Evolutionary conservation across 2,329 filamentous ascomycete species (phyloP).

Genomic region (Aspergillus versicolor): DNA sequence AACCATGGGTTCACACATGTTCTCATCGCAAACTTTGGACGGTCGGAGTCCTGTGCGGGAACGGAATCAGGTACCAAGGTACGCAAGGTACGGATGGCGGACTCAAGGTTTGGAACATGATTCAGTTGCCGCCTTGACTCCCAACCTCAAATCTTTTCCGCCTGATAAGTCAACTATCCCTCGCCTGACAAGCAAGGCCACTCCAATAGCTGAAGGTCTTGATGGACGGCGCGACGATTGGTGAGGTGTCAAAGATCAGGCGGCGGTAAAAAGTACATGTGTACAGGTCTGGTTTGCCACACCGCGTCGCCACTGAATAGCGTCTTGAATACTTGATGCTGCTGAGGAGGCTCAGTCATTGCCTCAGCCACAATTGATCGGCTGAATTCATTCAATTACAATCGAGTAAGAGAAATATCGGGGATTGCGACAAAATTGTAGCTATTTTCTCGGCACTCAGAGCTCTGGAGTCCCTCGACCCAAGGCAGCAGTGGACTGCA

Average conservation of each 20-base stretch:
- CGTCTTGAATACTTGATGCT: background rate
- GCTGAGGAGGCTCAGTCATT: background rate
- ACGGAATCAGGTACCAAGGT: background rate
- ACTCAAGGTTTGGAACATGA: background rate
- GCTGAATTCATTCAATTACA: background rate
- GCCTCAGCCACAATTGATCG: background rate
- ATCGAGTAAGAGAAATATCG: background rate
- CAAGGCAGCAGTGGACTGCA: background rate
- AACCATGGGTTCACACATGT: background rate
- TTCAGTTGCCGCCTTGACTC: slow-evolving; percentile 2
- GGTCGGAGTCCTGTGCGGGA: background rate
- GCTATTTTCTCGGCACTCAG: background rate
- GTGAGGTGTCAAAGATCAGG: background rate
- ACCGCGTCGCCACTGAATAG: background rate
- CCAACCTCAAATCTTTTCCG: background rate
- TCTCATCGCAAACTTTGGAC: background rate
- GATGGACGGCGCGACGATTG: background rate
- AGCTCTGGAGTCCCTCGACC: too few species aligned
- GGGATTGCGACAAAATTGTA: background rate
- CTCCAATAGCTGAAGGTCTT: background rate
- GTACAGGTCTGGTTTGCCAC: slow-evolving; percentile 2
- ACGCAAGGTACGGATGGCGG: background rate
- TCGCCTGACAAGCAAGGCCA: background rate
- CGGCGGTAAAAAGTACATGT: slow-evolving; percentile 6
- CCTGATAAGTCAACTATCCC: background rate